phyloP scores from a whole-genome alignment of 345 rosid genomes.

The Citrus trifoliata region DNA sequence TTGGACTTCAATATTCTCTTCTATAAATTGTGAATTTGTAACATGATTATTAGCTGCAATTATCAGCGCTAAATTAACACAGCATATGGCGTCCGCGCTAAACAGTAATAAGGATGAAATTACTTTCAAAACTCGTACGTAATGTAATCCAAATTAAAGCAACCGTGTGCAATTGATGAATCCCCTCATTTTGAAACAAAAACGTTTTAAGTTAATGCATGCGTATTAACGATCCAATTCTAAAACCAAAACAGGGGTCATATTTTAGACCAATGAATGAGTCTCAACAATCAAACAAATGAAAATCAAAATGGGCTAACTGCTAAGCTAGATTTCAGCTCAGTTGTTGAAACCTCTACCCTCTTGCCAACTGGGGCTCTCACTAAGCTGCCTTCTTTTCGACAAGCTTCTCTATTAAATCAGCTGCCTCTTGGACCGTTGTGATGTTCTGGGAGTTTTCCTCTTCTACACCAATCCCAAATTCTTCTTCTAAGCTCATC shows the following conservation, averaged over 20 bases:
- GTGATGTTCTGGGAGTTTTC: conserved; percentile 69
- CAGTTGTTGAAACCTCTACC: background rate
- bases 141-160: background rate
- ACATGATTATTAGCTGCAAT: too few species aligned
- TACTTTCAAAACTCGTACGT: background rate
- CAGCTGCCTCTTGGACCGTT: conserved; percentile 82
- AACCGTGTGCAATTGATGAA: background rate
- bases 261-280: background rate
- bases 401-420: conserved; percentile 68
- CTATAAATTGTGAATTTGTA: too few species aligned
- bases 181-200: background rate
- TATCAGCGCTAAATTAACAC: too few species aligned
- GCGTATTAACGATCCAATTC: background rate
- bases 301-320: background rate
- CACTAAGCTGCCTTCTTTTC: conserved; percentile 44
- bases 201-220: background rate
- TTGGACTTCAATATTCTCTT: too few species aligned
- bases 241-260: background rate
- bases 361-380: background rate
- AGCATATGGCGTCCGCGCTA: too few species aligned
- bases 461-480: conserved; percentile 67
- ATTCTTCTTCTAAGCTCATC: conserved; percentile 86
- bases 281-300: background rate
- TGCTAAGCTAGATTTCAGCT: background rate
- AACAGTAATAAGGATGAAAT: background rate